A percentile compares a stretch with the other conserved stretches of the same genome.
These are phyloP conservation scores for Amphicarpaea edgeworthii DNA, from an alignment of 306 rosid genomes.

Conservation along the genomic window DNA sequence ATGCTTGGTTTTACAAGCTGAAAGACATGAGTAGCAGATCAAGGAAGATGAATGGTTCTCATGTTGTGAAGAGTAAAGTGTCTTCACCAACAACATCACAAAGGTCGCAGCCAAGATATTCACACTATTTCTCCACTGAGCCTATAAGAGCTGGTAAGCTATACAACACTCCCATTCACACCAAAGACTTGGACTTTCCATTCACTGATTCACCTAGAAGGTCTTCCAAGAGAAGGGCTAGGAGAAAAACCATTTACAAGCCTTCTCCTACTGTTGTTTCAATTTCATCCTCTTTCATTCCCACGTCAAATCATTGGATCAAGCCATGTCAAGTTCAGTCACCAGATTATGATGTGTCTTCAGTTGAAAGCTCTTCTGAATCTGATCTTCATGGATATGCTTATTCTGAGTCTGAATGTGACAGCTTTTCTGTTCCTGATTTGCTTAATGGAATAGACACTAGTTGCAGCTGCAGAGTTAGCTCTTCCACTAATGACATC, in stretches of 20 bases:
- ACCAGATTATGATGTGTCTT: constrained; percentile 63
- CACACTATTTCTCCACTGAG: constrained; percentile 54
- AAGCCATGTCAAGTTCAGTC: constrained; percentile 49
- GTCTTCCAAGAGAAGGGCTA: constrained; percentile 65
- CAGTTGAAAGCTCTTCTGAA: constrained; percentile 60
- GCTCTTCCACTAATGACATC: constrained; percentile 79
- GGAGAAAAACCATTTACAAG: constrained; percentile 77
- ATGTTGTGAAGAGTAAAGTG: constrained; percentile 58
- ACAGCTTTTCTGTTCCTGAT: constrained; percentile 53
- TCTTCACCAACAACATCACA: constrained; percentile 55
- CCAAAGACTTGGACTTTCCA: constrained; percentile 52
- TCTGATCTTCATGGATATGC: constrained; percentile 54
- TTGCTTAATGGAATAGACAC: constrained; percentile 59
- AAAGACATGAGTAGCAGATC: constrained; percentile 82
- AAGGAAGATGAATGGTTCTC: constrained; percentile 59
- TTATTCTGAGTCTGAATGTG: constrained; percentile 66
- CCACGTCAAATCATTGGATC: constrained; percentile 43
- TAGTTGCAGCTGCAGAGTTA: constrained; percentile 64
- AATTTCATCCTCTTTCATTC: constrained; percentile 50
- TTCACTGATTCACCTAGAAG: constrained; percentile 74
- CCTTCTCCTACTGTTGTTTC: constrained; percentile 67
- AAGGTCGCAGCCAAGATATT: constrained; percentile 56
- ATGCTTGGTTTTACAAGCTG: constrained; percentile 98
- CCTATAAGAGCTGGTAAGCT: constrained; percentile 52
- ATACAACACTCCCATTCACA: constrained; percentile 54